Percentiles rank a stretch among this genome's conserved stretches.
phyloP scores from a whole-genome alignment of 2,329 filamentous ascomycete species.

The Xylariaceae sp. region DNA sequence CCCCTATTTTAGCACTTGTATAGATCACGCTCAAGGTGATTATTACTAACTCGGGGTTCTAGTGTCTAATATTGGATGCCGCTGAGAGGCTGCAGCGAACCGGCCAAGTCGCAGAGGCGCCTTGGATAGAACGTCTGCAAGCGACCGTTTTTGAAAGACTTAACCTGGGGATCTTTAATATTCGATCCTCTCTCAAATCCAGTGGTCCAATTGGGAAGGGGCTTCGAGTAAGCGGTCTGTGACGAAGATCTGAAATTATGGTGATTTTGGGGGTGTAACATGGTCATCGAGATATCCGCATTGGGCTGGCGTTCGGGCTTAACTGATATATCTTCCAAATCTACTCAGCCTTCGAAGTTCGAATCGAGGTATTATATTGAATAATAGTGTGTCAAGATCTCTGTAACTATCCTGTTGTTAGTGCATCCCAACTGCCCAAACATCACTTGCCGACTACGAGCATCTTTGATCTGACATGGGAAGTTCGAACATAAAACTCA shows the following conservation, averaged over 20 bases:
- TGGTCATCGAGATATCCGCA: slow-evolving; percentile 11
- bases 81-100: slow-evolving; percentile 23
- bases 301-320: slow-evolving; percentile 18
- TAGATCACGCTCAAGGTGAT: not conserved
- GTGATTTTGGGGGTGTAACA: slow-evolving; percentile 7
- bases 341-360: not conserved
- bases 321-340: not conserved
- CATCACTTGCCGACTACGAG: not conserved
- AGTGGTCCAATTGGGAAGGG: slow-evolving; percentile 9
- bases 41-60: not conserved
- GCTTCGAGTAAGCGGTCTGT: not conserved
- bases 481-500: too few relatives aligned
- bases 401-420: too few relatives aligned
- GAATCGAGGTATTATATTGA: not conserved
- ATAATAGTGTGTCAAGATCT: not conserved
- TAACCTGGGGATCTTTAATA: slow-evolving; percentile 19
- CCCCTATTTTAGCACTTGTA: not conserved
- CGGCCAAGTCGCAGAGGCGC: slow-evolving; percentile 22
- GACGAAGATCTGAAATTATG: slow-evolving; percentile 1
- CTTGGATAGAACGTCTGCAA: slow-evolving; percentile 26
- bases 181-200: slow-evolving; percentile 11
- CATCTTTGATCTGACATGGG: not conserved
- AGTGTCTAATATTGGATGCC: slow-evolving; percentile 26
- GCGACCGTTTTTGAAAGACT: slow-evolving; percentile 18
- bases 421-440: too few relatives aligned